Evolutionary conservation across 2,329 filamentous ascomycete species (phyloP), one percentile per base, ranked within the genome.

Genomic region (Alternaria consortialis): DNA sequence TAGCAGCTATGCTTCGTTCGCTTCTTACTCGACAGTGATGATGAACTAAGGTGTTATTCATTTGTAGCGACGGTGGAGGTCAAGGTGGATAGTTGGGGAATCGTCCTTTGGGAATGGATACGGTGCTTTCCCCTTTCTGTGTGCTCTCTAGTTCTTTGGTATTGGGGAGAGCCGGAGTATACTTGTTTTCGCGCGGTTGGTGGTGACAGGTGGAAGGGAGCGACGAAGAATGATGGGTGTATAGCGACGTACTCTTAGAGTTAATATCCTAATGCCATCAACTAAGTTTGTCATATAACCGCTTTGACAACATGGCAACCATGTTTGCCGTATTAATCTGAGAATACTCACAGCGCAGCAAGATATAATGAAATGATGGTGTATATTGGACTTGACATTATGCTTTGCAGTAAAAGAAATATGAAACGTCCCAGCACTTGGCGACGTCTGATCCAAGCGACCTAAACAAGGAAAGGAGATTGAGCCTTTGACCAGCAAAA

Each of bases 401-500:
- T 34, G 48, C 27, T 43, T 32, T 48, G 32, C 9, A n/a, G 29
- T 23, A 29, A 25, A 36, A 42, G 39, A 5, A 42, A 27, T 36
- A 27, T 50, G 32, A 50, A 50, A 63, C 60, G 60, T 48, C 15
- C 60, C 56, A 57, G 60, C 60, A 63, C 60, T 63, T 63, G 60
- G 56, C 48, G 53, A 46, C 57, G 56, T 60, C 51, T 37, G 46
- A 36, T 25, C 17, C 36, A 25, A 20, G 40, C n/a, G 4, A 27
- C 8, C 7, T 7, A 3, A 27, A 17, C 23, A 17, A 31, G n/a
- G 53, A 23, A 40, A 15, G 8, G 7, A 50, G 7, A 50, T 1
- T 23, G 2, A 1, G 27, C 32, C 13, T 37, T 36, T 50, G 46
- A 50, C 46, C 46, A 50, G 46, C 46, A 50, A 50, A 48, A 25